Conservation (phyloP, 73 alveolate genomes). For the Paramecium sonneborni region DNA sequence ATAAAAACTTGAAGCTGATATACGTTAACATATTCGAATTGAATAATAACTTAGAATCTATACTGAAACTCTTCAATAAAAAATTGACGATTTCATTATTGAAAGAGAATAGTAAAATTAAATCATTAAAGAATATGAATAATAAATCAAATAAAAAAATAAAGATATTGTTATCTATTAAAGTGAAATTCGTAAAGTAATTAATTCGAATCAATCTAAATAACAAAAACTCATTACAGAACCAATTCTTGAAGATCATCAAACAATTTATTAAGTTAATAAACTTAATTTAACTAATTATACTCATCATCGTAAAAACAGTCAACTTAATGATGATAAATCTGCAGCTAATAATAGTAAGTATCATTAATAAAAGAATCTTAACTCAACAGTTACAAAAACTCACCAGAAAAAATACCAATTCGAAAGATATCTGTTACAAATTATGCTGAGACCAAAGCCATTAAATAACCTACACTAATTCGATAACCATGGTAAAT, state of each 20-base stretch:
- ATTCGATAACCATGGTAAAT: neutral
- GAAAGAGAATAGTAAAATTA: neutral
- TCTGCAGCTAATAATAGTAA: neutral
- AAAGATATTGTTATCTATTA: neutral
- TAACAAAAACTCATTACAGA: neutral
- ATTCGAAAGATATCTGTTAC: neutral
- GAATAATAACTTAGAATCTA: neutral
- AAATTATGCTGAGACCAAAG: neutral
- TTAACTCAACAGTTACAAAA: neutral
- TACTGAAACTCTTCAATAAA: neutral
- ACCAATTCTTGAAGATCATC: neutral
- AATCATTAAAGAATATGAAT: neutral
- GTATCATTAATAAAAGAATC: neutral
- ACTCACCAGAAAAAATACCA: neutral
- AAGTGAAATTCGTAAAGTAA: neutral
- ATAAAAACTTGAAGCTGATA: slow-evolving; percentile 11
- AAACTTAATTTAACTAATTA: neutral
- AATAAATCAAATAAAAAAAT: neutral
- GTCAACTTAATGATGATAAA: neutral
- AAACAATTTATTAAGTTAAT: neutral
- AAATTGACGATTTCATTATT: neutral
- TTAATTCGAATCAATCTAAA: neutral
- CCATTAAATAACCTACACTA: neutral
- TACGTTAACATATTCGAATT: neutral
- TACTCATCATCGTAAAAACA: neutral